Evolutionary conservation across 1,284 basidiomycete genomes (phyloP), one percentile per base, ranked within the genome.

Genomic region (Cystobasidium sp.): DNA sequence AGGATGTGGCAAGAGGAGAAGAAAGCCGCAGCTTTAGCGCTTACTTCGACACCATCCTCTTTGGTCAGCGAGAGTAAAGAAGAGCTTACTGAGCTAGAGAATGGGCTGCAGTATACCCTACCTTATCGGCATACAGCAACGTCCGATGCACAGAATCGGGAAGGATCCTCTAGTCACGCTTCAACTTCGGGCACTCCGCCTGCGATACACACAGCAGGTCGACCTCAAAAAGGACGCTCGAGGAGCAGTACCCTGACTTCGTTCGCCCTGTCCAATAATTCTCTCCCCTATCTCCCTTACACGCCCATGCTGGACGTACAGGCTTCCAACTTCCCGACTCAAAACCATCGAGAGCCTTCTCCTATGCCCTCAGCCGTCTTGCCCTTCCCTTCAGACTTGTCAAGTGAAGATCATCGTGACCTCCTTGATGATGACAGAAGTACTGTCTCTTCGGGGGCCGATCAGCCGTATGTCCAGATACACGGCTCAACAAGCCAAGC

Each of bases 301-400:
- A 71, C 69, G 1, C 69, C 69, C 3, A 71, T 71, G 69, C 59
- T 71, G 22, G 69, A 71, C 9, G 47, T 71, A 6, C 47, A 47
- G 14, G 20, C 22, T 1, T 12, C 56, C 3, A 24, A 22, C 41
- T 64, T 61, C 31, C 49, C 22, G 3, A 4, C 22, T n/a, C 44
- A 41, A 18, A 20, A 37, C 8, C 41, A 43, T 8, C 51, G 39
- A 7, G 37, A 49, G 46, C 69, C 69, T 14, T 61, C 46, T 10
- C 69, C 69, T n/a, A 47, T 71, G 7, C 69, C 69, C 8, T 46
- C 31, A 12, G 69, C 69, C 6, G 47, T 53, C 31, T 20, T 71
- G 14, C 18, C 59, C 4, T 31, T 66, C 5, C 64, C 69, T 22
- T 20, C 52, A n/a, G 66, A 31, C 20, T 16, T 22, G 43, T 18